These are phyloP conservation scores for Colletotrichum plurivorum DNA, from an alignment of 2,329 filamentous ascomycete species.

Conservation along the genomic window DNA sequence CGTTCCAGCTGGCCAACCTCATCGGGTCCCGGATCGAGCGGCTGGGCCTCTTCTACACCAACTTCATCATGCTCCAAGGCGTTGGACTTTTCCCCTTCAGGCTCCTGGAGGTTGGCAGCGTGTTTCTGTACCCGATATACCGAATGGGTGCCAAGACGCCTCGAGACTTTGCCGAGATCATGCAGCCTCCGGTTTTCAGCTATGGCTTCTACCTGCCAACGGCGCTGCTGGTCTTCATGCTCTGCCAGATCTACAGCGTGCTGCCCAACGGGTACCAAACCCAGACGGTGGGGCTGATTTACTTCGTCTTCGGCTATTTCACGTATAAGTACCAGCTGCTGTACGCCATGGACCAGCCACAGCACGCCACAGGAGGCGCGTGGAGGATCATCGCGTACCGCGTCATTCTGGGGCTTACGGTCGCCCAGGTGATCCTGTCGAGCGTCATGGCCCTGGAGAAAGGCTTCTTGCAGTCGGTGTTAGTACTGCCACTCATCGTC, in stretches of 20 bases:
- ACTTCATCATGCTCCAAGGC: slow-evolving; percentile 93
- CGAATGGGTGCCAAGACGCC: slow-evolving; percentile 87
- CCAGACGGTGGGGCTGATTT: slow-evolving; percentile 84
- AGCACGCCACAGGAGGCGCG: slow-evolving; percentile 91
- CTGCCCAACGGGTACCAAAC: slow-evolving; percentile 85
- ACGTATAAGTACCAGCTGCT: slow-evolving; percentile 98
- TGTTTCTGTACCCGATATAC: slow-evolving; percentile 86
- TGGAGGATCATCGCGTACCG: slow-evolving; percentile 98
- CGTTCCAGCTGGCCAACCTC: slow-evolving; percentile 80
- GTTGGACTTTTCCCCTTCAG: slow-evolving; percentile 95
- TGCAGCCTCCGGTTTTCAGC: slow-evolving; percentile 87
- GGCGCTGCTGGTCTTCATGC: slow-evolving; percentile 91
- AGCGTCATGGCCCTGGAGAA: slow-evolving; percentile 83
- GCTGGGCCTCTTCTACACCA: slow-evolving; percentile 89
- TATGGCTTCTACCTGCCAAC: slow-evolving; percentile 98
- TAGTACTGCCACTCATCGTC: slow-evolving; percentile 82
- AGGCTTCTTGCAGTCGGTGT: slow-evolving; percentile 79
- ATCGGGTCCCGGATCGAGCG: slow-evolving; percentile 82
- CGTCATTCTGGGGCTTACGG: slow-evolving; percentile 84
- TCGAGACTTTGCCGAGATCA: slow-evolving; percentile 86
- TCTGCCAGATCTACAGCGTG: slow-evolving; percentile 95
- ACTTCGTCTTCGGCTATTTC: slow-evolving; percentile 87
- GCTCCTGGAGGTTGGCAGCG: slow-evolving; percentile 88
- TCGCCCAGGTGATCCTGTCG: slow-evolving; percentile 93
- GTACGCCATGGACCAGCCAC: slow-evolving; percentile 98